Conservation (phyloP, 805 yeast genomes). For the Torulaspora gathmanii region DNA sequence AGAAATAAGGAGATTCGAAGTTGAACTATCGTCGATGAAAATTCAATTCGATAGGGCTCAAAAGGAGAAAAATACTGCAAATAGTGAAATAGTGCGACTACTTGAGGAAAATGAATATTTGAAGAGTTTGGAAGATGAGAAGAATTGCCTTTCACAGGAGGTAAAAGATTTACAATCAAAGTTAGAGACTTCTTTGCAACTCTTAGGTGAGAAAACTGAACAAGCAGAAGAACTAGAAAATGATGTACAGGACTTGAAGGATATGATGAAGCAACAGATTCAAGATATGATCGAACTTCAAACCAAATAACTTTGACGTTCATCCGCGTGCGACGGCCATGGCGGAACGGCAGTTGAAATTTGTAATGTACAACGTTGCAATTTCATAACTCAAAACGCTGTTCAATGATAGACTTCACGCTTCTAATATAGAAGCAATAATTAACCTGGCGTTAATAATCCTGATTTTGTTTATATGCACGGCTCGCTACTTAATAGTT, state of each 20-base stretch:
- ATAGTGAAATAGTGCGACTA: conserved; percentile 59
- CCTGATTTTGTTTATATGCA: too few relatives aligned
- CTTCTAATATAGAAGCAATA: too few relatives aligned
- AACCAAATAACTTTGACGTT: conserved; percentile 17
- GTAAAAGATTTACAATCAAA: conserved; percentile 40
- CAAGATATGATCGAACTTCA: conserved; percentile 77
- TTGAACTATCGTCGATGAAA: conserved; percentile 60
- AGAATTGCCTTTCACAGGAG: conserved; percentile 30
- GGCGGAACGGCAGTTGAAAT: too few relatives aligned
- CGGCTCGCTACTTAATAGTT: too few relatives aligned
- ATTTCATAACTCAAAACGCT: too few relatives aligned
- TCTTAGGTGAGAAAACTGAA: conserved; percentile 86
- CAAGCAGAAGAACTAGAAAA: conserved; percentile 78
- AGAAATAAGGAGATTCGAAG: conserved; percentile 72
- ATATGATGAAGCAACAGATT: conserved; percentile 74
- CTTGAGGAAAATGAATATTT: conserved; percentile 52
- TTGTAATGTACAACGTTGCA: too few relatives aligned
- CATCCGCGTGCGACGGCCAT: too few relatives aligned
- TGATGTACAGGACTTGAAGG: conserved; percentile 86
- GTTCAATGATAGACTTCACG: too few relatives aligned
- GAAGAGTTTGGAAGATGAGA: conserved; percentile 33
- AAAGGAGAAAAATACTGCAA: conserved; percentile 59
- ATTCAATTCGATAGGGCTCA: conserved; percentile 56
- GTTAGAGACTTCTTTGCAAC: conserved; percentile 54
- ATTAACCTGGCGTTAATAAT: too few relatives aligned